A percentile compares a stretch with the other conserved stretches of the same genome.
These are phyloP conservation scores for Sphagnum fallax DNA, from an alignment of 228 moss, liverwort and hornwort genomes.

Conservation along the genomic window DNA sequence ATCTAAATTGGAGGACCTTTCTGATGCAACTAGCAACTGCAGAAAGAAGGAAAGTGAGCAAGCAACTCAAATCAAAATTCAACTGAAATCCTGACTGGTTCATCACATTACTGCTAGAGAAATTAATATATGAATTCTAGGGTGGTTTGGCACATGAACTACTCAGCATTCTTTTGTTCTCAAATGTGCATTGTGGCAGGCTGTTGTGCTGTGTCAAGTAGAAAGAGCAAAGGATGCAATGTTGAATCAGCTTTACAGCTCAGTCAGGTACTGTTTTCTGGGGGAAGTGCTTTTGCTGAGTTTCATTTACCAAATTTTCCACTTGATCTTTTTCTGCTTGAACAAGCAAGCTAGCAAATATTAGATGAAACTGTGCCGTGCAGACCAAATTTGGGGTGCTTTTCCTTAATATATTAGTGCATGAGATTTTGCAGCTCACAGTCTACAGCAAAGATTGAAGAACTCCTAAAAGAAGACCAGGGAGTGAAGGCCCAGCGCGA, in stretches of 20 bases:
- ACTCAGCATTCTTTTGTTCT: neutral
- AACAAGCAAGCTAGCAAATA: too few species aligned
- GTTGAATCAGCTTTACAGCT: conserved; percentile 96
- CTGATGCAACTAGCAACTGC: too few species aligned
- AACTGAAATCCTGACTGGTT: too few species aligned
- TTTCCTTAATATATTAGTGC: neutral
- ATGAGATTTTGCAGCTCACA: conserved; percentile 44
- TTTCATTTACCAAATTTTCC: neutral
- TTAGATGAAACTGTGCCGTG: neutral
- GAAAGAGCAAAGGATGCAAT: conserved; percentile 99
- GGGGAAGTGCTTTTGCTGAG: neutral
- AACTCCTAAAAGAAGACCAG: conserved; percentile 89
- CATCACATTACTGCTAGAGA: too few species aligned
- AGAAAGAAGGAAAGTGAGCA: too few species aligned
- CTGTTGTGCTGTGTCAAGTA: conserved; percentile 98
- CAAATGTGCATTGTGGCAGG: conserved; percentile 33
- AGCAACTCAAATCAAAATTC: too few species aligned
- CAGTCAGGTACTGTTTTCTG: conserved; percentile 54
- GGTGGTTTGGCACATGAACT: too few species aligned
- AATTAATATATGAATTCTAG: too few species aligned
- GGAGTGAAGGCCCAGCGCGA: conserved; percentile 84
- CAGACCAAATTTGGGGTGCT: neutral
- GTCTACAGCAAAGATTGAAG: conserved; percentile 76
- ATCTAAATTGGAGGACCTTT: too few species aligned
- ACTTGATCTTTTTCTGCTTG: neutral